Conservation (phyloP, 305 asterid genomes). For the Plantago coronopus region DNA sequence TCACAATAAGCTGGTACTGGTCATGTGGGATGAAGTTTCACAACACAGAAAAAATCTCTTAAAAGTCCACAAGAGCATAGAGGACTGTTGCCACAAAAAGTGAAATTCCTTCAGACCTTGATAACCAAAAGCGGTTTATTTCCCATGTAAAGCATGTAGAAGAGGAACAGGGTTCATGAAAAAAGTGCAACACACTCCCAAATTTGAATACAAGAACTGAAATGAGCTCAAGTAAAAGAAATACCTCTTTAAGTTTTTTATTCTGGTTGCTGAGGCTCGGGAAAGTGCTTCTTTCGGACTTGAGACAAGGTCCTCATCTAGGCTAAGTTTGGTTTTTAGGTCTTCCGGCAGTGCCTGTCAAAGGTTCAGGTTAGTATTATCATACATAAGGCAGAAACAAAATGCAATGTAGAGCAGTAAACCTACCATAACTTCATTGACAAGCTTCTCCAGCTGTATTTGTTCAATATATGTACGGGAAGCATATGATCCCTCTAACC, state of each 20-base stretch:
- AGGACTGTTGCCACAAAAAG: not conserved
- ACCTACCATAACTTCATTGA: conserved; percentile 91
- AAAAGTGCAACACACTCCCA: no score
- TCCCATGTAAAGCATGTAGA: not conserved
- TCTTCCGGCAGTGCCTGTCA: conserved; percentile 93
- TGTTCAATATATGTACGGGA: conserved; percentile 95
- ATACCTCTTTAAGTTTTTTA: conserved; percentile 60
- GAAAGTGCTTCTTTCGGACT: conserved; percentile 87
- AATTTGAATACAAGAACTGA: not conserved
- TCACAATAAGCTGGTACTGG: conserved; percentile 7
- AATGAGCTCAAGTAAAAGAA: conserved; percentile 12
- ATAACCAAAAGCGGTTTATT: not conserved
- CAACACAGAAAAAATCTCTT: not conserved
- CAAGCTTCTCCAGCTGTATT: conserved; percentile 95
- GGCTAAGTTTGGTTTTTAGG: conserved; percentile 80
- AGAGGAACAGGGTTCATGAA: not conserved
- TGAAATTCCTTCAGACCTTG: not conserved
- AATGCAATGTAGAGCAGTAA: conserved; percentile 15
- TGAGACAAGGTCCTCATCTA: conserved; percentile 76
- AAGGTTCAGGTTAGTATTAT: conserved; percentile 28
- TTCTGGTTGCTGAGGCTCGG: conserved; percentile 64
- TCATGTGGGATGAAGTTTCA: conserved; percentile 7
- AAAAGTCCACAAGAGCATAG: not conserved
- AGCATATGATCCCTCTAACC: conserved; percentile 79
- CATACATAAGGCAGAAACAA: conserved; percentile 11